Percentiles rank a stretch among this genome's conserved stretches.
These are phyloP conservation scores for Penicillium goetzii DNA, from an alignment of 495 filamentous ascomycete species.

Conservation along the genomic window DNA sequence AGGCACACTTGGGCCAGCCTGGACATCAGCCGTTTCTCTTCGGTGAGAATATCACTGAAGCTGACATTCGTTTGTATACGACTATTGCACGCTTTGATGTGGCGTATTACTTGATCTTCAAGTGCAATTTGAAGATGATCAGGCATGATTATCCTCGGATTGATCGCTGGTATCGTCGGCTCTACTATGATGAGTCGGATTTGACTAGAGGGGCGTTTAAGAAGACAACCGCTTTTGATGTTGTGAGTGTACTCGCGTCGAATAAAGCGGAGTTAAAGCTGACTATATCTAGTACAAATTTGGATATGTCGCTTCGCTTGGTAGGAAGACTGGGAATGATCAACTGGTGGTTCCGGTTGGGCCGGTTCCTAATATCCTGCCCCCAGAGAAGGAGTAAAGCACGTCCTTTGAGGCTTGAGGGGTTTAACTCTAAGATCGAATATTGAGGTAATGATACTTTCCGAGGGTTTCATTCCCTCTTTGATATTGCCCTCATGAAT, in stretches of 20 bases:
- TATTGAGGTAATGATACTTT: too few relatives aligned
- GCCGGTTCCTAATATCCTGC: constrained; percentile 61
- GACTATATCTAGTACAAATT: constrained; percentile 17
- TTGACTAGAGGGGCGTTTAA: constrained; percentile 61
- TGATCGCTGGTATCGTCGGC: constrained; percentile 67
- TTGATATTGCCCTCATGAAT: too few relatives aligned
- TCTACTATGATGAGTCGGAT: constrained; percentile 70
- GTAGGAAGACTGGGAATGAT: constrained; percentile 16
- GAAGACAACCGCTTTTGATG: constrained; percentile 68
- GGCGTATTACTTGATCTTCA: constrained; percentile 70
- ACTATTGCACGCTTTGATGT: constrained; percentile 71
- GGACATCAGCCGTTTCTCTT: constrained; percentile 63
- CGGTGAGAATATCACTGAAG: constrained; percentile 67
- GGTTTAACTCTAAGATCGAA: too few relatives aligned
- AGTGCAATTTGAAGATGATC: constrained; percentile 72
- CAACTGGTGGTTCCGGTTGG: constrained; percentile 59
- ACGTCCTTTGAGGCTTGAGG: background rate
- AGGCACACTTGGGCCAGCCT: constrained; percentile 55
- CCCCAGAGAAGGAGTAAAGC: constrained; percentile 17
- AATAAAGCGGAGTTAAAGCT: background rate
- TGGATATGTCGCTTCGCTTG: constrained; percentile 48
- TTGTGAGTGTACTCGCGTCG: constrained; percentile 41
- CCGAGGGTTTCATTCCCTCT: too few relatives aligned
- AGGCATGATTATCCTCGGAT: constrained; percentile 69
- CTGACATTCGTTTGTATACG: constrained; percentile 66